Percentiles rank a stretch among this genome's conserved stretches.
Evolutionary conservation across 495 filamentous ascomycete genomes (phyloP).

Genomic region (Stereocaulon alpinum): DNA sequence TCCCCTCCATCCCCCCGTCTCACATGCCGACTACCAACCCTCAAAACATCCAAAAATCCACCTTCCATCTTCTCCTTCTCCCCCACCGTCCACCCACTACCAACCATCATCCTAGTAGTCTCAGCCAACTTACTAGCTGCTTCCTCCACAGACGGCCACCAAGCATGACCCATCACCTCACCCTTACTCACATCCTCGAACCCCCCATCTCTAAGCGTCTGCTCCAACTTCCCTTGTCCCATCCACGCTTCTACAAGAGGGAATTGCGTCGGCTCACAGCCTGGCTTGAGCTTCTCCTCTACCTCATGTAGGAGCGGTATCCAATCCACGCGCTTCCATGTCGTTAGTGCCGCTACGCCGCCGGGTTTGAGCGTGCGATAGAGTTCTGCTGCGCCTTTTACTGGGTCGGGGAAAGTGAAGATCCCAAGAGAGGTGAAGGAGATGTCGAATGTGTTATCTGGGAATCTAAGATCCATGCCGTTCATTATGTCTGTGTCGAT

Average conservation of each 20-base stretch:
- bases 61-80: conserved; percentile 14
- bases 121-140: conserved; percentile 2
- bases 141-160: conserved; percentile 5
- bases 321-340: conserved; percentile 27
- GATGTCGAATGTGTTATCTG: conserved; percentile 7
- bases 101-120: conserved; percentile 10
- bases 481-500: conserved; percentile 11
- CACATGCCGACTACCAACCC: neutral
- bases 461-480: conserved; percentile 1
- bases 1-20: neutral
- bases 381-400: conserved; percentile 5
- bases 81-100: conserved; percentile 5
- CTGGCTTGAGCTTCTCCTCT: neutral
- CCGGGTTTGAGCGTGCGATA: conserved; percentile 25
- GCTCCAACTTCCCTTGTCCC: neutral
- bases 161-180: neutral
- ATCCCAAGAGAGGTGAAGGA: conserved; percentile 10
- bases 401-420: conserved; percentile 14
- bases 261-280: neutral
- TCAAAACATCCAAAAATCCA: conserved; percentile 1
- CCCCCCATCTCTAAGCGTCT: conserved; percentile 5
- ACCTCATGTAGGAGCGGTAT: conserved; percentile 3
- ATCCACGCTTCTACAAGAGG: conserved; percentile 4
- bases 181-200: conserved; percentile 6
- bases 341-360: conserved; percentile 28